Evolutionary conservation across 768 basidiomycete genomes (phyloP), one percentile per base, ranked within the genome.

Genomic region (Suillus decipiens): DNA sequence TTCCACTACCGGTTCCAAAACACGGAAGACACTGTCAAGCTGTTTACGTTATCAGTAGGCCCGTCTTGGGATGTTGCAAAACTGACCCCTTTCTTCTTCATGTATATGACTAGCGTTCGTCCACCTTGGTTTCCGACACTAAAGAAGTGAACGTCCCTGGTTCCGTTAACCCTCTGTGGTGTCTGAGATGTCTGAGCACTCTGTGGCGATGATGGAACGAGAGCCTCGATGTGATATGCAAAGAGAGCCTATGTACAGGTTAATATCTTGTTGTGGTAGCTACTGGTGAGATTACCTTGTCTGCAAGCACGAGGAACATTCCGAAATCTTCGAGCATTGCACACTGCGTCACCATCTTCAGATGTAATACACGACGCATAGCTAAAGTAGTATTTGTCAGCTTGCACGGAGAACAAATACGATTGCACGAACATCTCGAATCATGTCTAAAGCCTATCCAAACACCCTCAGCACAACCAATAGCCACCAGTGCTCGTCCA

Each of bases 321-420:
- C 95, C 93, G 74, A 97, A 98, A 66, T 96, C 93, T 72, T 97
- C 95, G 8, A 99, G 79, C 84, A 98, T 96, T 0, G 95, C 95
- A 72, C 93, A 94, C 71, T 97, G 95, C 0, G 94, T 95, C 37
- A 99, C 95, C 80, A 89, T 87, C 76, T 95, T 94, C 51, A 99
- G 79, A 72, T 97, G 96, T 2, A 99, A 81, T 17, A 99, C 96
- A 31, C 95, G 93, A 37, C 94, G 89, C 81, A 98, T 87, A 3
- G 95, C 93, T 96, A 63, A 61, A 50, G 41, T 33, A 10, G 60
- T 22, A 47, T 31, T 59, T 51, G 61, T 66, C 56, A 74, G 63
- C 45, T 11, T 15, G 48, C 28, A 11, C 12, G 37, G 17, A 42
- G 11, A 58, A 42, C 2, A 31, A 7, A 48, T 39, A 59, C 64